Evolutionary conservation across 176 grass and related monocot species (phyloP).

Genomic region (Musa itinerans): DNA sequence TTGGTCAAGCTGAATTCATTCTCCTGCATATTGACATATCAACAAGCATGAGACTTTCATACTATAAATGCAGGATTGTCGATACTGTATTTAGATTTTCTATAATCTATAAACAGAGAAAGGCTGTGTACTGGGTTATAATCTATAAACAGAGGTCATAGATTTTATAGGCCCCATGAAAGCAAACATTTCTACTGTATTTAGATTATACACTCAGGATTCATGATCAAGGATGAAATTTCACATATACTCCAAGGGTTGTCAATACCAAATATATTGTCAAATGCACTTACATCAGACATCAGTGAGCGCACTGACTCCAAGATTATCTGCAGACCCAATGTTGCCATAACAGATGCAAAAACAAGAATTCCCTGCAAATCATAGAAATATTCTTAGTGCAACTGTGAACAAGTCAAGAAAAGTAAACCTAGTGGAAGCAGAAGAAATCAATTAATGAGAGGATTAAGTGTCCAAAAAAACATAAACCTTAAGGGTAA

Average conservation of each 20-base stretch:
- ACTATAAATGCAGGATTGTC: background rate
- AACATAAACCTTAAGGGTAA: too few relatives aligned
- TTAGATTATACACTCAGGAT: too few relatives aligned
- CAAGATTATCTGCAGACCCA: slow-evolving; percentile 61
- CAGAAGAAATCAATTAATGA: too few relatives aligned
- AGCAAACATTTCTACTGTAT: background rate
- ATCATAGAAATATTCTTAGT: slow-evolving; percentile 10
- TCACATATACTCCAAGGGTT: background rate
- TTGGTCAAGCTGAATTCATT: slow-evolving; percentile 66
- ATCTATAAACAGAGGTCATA: background rate
- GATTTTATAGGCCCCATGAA: background rate
- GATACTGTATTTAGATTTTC: background rate
- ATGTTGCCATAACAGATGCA: slow-evolving; percentile 98
- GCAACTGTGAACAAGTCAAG: too few relatives aligned
- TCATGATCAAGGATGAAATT: background rate
- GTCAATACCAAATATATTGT: background rate
- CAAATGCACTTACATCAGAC: background rate
- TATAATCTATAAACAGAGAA: too few relatives aligned
- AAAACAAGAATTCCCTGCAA: slow-evolving; percentile 95
- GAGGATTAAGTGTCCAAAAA: too few relatives aligned
- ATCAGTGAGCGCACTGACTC: slow-evolving; percentile 8
- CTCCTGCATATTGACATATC: slow-evolving; percentile 26
- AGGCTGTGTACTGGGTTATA: too few relatives aligned
- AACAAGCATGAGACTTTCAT: background rate
- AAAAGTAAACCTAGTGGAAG: too few relatives aligned